These are phyloP conservation scores for Neoboletus magnificus DNA, from an alignment of 768 basidiomycete genomes.

Conservation along the genomic window DNA sequence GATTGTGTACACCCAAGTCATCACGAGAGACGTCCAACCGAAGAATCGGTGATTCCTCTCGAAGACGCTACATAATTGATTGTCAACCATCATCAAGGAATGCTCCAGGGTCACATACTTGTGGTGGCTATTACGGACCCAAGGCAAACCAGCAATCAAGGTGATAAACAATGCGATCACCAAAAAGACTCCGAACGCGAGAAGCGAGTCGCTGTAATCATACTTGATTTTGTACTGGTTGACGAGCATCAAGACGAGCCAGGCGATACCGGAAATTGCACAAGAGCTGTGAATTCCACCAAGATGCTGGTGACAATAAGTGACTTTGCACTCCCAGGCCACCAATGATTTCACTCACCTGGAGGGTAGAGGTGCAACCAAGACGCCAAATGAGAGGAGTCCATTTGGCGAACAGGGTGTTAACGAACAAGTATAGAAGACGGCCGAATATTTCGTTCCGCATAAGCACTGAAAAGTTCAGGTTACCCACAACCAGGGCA, in stretches of 20 bases:
- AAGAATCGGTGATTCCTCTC: slow-evolving; percentile 79
- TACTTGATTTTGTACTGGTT: slow-evolving; percentile 50
- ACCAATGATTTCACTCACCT: slow-evolving; percentile 36
- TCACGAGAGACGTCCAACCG: slow-evolving; percentile 64
- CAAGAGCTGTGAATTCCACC: slow-evolving; percentile 81
- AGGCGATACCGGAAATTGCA: slow-evolving; percentile 63
- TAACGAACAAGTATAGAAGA: slow-evolving; percentile 66
- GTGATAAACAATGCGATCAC: slow-evolving; percentile 55
- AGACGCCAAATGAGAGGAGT: slow-evolving; percentile 69
- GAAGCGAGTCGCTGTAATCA: slow-evolving; percentile 51
- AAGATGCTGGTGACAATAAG: slow-evolving; percentile 50
- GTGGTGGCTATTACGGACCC: slow-evolving; percentile 78
- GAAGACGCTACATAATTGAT: slow-evolving; percentile 50
- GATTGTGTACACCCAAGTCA: slow-evolving; percentile 65
- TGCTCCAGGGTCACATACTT: slow-evolving; percentile 46
- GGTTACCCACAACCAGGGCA: slow-evolving; percentile 71
- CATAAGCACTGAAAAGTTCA: slow-evolving; percentile 69
- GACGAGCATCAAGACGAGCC: slow-evolving; percentile 64
- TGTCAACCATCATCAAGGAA: neutral
- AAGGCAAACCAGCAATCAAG: slow-evolving; percentile 67
- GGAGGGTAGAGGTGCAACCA: slow-evolving; percentile 69
- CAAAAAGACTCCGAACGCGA: slow-evolving; percentile 61
- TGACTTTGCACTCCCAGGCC: slow-evolving; percentile 2
- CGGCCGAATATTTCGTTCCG: slow-evolving; percentile 83
- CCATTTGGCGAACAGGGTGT: slow-evolving; percentile 82